Evolutionary conservation across 176 grass and related monocot species (phyloP).

Genomic region (Zea mays): DNA sequence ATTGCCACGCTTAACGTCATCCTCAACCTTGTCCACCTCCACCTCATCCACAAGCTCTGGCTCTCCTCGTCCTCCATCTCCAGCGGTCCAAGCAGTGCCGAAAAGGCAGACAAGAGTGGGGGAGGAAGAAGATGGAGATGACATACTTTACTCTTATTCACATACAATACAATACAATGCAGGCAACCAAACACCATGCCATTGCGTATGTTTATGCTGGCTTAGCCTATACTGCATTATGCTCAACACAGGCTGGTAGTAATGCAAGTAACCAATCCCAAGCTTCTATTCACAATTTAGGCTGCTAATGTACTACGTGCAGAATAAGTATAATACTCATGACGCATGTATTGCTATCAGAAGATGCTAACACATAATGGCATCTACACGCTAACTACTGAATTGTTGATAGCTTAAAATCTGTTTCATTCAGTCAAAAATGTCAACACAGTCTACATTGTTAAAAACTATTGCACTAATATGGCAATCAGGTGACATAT

Average conservation of each 20-base stretch:
- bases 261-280: not conserved
- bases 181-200: not conserved
- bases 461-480: not conserved
- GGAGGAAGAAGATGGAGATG: not conserved
- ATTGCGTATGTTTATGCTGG: not conserved
- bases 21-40: not conserved
- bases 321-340: constrained; percentile 11
- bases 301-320: not conserved
- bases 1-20: too few relatives aligned
- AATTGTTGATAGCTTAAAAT: not conserved
- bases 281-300: constrained; percentile 19
- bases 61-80: not conserved
- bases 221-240: not conserved
- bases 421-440: not conserved
- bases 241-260: not conserved
- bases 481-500: not conserved
- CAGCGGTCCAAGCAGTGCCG: not conserved
- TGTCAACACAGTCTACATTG: not conserved
- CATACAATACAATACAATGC: too few relatives aligned
- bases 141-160: too few relatives aligned
- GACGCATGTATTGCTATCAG: not conserved
- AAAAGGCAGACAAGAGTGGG: not conserved
- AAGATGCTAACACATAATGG: not conserved
- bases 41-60: not conserved
- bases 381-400: not conserved